Percentiles rank a stretch among this genome's conserved stretches.
These are phyloP conservation scores for Pestalotiopsis sp. DNA, from an alignment of 2,329 filamentous ascomycete species.

Conservation along the genomic window DNA sequence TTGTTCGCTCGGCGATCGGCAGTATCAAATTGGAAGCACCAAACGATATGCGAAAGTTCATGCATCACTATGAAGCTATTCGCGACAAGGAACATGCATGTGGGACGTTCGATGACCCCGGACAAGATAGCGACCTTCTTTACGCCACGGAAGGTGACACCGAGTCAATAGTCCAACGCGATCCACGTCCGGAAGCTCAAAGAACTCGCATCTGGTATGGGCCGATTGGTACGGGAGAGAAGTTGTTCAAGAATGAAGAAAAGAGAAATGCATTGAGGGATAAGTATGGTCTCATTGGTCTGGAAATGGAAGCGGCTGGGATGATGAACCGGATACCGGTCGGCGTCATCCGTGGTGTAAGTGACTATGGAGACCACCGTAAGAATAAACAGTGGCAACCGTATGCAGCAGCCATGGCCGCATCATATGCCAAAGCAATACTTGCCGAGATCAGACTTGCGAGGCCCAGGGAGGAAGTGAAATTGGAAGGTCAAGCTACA, in stretches of 20 bases:
- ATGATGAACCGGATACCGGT: slow-evolving; percentile 35
- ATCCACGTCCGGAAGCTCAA: slow-evolving; percentile 16
- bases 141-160: slow-evolving; percentile 17
- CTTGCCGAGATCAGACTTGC: neutral
- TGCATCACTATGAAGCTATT: slow-evolving; percentile 26
- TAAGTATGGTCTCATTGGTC: slow-evolving; percentile 29
- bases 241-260: slow-evolving; percentile 29
- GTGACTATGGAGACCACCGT: slow-evolving; percentile 35
- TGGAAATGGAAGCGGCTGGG: slow-evolving; percentile 31
- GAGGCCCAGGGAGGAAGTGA: neutral
- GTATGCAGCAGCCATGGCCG: slow-evolving; percentile 36
- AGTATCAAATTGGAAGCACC: slow-evolving; percentile 29
- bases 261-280: slow-evolving; percentile 20
- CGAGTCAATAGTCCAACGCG: slow-evolving; percentile 16
- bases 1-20: slow-evolving; percentile 37
- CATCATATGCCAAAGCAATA: slow-evolving; percentile 22
- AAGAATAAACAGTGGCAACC: slow-evolving; percentile 38
- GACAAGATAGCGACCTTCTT: slow-evolving; percentile 30
- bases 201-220: slow-evolving; percentile 37
- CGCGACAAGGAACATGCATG: slow-evolving; percentile 22
- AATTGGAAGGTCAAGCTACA: neutral
- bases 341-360: slow-evolving; percentile 34
- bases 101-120: slow-evolving; percentile 34
- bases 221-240: slow-evolving; percentile 34
- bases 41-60: slow-evolving; percentile 23